Percentiles rank a stretch among this genome's conserved stretches.
Evolutionary conservation across 495 filamentous ascomycete genomes (phyloP).

Genomic region (Penicillium maclennaniae): DNA sequence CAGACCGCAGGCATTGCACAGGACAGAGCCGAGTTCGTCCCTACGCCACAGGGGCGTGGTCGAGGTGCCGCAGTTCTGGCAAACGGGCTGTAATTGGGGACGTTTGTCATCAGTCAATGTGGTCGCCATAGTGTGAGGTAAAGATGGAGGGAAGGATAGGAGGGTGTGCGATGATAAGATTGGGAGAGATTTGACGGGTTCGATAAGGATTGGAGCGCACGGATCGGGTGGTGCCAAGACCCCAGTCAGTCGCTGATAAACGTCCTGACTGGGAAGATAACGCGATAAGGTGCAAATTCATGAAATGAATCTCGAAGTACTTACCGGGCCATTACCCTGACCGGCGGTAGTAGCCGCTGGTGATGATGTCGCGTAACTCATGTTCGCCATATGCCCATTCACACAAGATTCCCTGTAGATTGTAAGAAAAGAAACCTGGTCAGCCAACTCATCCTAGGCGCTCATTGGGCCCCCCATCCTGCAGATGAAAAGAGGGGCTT

Average conservation of each 20-base stretch:
- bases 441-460: conserved; percentile 26
- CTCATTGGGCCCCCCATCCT: conserved; percentile 4
- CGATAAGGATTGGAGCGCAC: conserved; percentile 40
- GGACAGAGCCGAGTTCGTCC: conserved; percentile 93
- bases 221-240: conserved; percentile 40
- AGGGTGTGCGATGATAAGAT: conserved; percentile 46
- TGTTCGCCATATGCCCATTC: conserved; percentile 50
- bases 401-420: conserved; percentile 46
- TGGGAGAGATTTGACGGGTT: conserved; percentile 45
- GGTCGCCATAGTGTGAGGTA: conserved; percentile 49
- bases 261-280: conserved; percentile 23
- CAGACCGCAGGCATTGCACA: conserved; percentile 97
- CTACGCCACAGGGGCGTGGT: conserved; percentile 96
- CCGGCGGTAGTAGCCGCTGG: conserved; percentile 65
- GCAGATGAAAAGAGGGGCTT: conserved; percentile 8
- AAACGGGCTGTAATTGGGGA: conserved; percentile 79
- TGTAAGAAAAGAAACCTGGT: conserved; percentile 23
- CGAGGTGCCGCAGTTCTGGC: conserved; percentile 93
- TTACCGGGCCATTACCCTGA: conserved; percentile 63
- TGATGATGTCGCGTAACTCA: conserved; percentile 61
- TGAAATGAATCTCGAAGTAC: conserved; percentile 26
- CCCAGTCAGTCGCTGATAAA: conserved; percentile 32
- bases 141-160: conserved; percentile 17
- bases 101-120: conserved; percentile 54
- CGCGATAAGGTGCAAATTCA: conserved; percentile 10